phyloP scores from a whole-genome alignment of 2,329 filamentous ascomycete genomes.

The Akanthomyces lecanii region DNA sequence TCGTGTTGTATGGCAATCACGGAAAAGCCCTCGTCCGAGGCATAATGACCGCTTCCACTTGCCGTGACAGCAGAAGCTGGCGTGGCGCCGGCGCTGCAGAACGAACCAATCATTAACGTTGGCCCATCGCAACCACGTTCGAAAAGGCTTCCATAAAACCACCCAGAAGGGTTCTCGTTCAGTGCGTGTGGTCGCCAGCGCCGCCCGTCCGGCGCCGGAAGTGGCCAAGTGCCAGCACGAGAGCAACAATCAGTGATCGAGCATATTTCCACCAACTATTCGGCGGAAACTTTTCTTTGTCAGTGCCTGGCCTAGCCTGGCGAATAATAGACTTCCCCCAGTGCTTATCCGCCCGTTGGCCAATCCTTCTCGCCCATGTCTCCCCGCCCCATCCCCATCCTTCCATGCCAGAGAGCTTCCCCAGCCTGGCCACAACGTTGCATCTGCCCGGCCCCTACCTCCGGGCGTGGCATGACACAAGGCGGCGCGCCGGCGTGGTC shows the following conservation, averaged over 20 bases:
- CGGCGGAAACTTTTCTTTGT: too few species aligned
- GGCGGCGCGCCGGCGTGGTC: neutral
- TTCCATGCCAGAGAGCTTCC: constrained; percentile 6
- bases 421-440: constrained; percentile 20
- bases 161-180: neutral
- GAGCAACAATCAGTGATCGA: neutral
- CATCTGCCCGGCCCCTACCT: constrained; percentile 15
- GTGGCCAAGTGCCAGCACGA: neutral
- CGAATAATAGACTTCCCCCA: neutral
- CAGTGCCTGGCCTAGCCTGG: neutral
- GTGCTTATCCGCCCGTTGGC: neutral
- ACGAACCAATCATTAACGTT: neutral
- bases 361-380: neutral
- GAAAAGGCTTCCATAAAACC: neutral
- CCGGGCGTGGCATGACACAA: neutral
- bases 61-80: too few species aligned
- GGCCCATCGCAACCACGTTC: too few species aligned
- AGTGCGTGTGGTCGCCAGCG: neutral
- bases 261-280: too few species aligned
- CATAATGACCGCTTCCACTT: neutral
- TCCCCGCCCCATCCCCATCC: neutral
- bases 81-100: neutral
- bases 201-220: neutral
- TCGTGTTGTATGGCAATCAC: neutral
- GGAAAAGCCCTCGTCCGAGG: neutral